Evolutionary conservation across 192 early-diverging fungal species (phyloP), one percentile per base, ranked within the genome.

Genomic region (Coemansia sp.): DNA sequence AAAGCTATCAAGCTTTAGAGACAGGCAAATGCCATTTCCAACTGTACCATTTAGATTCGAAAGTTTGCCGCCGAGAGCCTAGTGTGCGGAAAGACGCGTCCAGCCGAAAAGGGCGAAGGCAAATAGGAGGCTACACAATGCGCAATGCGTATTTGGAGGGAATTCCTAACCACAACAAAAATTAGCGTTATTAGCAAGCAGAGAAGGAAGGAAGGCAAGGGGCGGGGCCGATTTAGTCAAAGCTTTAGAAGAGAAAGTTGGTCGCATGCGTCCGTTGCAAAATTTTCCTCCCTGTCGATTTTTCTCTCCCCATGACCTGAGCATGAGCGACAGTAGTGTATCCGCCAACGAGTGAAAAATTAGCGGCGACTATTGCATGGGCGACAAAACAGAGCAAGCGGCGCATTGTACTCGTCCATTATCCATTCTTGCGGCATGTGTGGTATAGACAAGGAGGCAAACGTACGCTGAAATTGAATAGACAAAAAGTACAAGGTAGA

Each of bases 111-210:
- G 4, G 32, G 7, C 4, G 7, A 5, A 35, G 7, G 2, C 2
- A 7, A 32, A 32, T 32, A 54, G 29, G 8, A 15, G 4, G 17
- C 29, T 54, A 54, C 14, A 32, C 51, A 54, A 37, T 58, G 53
- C 53, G 37, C 37, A 38, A 38, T n/a, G n/a, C n/a, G n/a, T n/a
- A n/a, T n/a, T 51, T 27, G 11, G 24, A 12, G 47, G 0, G 27
- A 54, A 54, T 54, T 25, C 6, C n/a, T 7, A 38, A 54, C 9
- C 51, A 32, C 32, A 37, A 57, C n/a, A 58, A 58, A 54, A 54
- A 54, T 54, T 19, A 54, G 15, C 15, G 51, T 54, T 54, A 54
- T 54, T 54, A 54, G 51, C 29, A 54, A 38, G 17, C 36, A 59
- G 19, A 59, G 36, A 35, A 27, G 24, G 38, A 17, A 41, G 39